A percentile compares a stretch with the other conserved stretches of the same genome.
phyloP scores from a whole-genome alignment of 768 basidiomycete species.

The Leucosporidium creatinivorum region DNA sequence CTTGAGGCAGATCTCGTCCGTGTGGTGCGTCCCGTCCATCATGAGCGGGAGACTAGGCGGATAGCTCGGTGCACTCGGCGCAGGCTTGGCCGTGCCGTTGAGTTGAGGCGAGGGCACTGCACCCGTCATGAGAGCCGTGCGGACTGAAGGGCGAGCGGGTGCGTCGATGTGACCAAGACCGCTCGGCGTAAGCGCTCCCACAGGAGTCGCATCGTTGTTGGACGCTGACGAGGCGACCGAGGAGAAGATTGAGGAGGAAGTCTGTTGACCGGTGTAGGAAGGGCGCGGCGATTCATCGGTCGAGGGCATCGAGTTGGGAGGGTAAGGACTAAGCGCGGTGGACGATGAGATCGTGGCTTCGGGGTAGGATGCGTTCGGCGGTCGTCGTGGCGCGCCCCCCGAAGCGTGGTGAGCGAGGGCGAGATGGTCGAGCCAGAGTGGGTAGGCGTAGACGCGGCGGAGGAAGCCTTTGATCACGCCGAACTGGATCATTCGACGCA shows the following conservation, averaged over 20 bases:
- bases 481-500: conserved; percentile 90
- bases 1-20: conserved; percentile 76
- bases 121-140: not conserved
- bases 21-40: conserved; percentile 83
- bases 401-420: conserved; percentile 28
- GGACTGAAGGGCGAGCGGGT: conserved; percentile 5
- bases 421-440: conserved; percentile 51
- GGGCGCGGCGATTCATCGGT: not conserved
- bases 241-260: too few relatives aligned
- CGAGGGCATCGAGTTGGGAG: not conserved
- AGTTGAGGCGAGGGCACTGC: not conserved
- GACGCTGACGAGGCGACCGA: too few relatives aligned
- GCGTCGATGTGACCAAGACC: not conserved
- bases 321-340: conserved; percentile 1
- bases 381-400: conserved; percentile 7
- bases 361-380: conserved; percentile 2
- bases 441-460: conserved; percentile 87
- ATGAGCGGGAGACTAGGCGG: conserved; percentile 55
- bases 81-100: not conserved
- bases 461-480: conserved; percentile 98
- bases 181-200: too few relatives aligned
- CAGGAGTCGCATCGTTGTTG: too few relatives aligned
- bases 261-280: too few relatives aligned
- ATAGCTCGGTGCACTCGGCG: conserved; percentile 36
- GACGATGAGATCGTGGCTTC: conserved; percentile 7